Base-by-base conservation (phyloP, 805 yeast species). In the Metschnikowia borealis region DNA sequence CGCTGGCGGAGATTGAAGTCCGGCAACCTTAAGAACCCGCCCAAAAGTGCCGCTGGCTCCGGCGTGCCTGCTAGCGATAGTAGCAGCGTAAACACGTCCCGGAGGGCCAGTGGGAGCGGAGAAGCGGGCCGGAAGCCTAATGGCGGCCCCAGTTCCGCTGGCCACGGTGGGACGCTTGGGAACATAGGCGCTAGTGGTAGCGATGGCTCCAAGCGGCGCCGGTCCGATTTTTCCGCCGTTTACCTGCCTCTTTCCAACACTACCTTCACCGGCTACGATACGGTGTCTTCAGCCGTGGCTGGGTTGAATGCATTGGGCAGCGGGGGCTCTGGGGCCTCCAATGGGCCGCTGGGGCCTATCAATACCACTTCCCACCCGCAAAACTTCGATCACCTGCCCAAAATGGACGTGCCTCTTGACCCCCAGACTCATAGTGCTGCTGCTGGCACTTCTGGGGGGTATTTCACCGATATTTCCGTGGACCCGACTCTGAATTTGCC, bases 1-100 rank as follows among this genome's bases (percentile, higher is more conserved):
- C 79, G 96, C 58, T 89, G 96, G 96, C 78, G 96, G 65, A 69
- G 96, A 54, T 68, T 78, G 17, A 74, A 76, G 59, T 63, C 68
- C 37, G 78, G 78, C 2, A 74, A 55, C 47, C 50, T 57, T 47
- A 57, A 57, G 46, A 57, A 57, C 47, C 77, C 78, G 11, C 78
- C 78, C 11, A 73, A 73, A 47, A 62, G 69, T 23, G 69, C 73
- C 13, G 44, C 51, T 21, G 43, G 20, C 3, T 15, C 18, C 13
- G 33, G 43, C 8, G 55, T 33, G 55, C 56, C 44, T 47, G 48
- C 17, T 8, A 20, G 42, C 14, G 36, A 31, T 13, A 26, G 17
- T 21, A 34, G 26, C 6, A 31, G 32, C 6, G 44, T 40, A 3
- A 20, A 15, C 20, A 34, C 45, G 31, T 52, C 35, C 43, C 53